Evolutionary conservation across 345 rosid genomes (phyloP), one percentile per base, ranked within the genome.

Genomic region (Citrus unshiu): DNA sequence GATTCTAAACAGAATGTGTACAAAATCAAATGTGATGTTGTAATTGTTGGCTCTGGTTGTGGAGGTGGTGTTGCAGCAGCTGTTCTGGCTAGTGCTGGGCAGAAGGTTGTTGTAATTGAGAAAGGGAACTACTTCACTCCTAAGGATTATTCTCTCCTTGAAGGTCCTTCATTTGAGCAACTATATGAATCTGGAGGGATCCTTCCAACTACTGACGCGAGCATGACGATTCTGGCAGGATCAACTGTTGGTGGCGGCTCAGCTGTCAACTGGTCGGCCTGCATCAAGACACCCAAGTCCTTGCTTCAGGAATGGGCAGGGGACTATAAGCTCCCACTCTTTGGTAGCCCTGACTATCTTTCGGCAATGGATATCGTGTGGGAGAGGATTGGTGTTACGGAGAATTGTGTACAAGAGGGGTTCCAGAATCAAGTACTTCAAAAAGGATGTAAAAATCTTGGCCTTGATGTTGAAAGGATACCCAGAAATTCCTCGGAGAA

Each of bases 31-130:
- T 96, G 98, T 32, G 99, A 96, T 69, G 97, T 67, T 7, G 90
- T 91, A 0, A 77, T 96, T 6, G 83, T 96, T 7, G 98, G 99
- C 10, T 93, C 98, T 1, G 99, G 99, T 29, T 89, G 97, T 18
- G 99, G 99, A 2, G 99, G 99, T 25, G 98, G 97, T 6, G 98
- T 96, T 5, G 97, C 98, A 0, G 98, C 97, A 18, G 91, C 97
- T 0, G 89, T 90, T n/a, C 89, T 95, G 27, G 97, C 97, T 5
- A 77, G 84, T 66, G 81, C 91, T 2, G 99, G 98, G 35, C 76
- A 87, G 8, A 94, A 91, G 73, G 99, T 93, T 6, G 19, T 92
- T 46, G 91, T 96, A 57, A 67, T 93, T 13, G 98, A 96, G 88
- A 96, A 93, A 81, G 99, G 98, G 68, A 86, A 82, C 77, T 93